Evolutionary conservation across 768 basidiomycete genomes (phyloP).

Genomic region (Tylopilus plumbeoviolaceoides): DNA sequence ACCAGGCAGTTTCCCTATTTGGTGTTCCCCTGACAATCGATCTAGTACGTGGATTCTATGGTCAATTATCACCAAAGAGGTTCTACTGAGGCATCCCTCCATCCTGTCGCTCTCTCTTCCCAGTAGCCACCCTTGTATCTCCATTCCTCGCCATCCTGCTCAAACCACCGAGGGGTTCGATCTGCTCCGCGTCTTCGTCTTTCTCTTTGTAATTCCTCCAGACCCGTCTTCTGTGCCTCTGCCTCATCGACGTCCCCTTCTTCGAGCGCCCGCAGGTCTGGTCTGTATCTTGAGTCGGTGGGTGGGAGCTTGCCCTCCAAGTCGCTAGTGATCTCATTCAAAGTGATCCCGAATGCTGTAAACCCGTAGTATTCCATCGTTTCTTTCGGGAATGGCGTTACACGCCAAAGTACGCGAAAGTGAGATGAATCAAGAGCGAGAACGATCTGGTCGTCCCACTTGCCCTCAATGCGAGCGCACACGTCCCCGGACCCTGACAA

Average conservation of each 20-base stretch:
- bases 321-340: slow-evolving; percentile 76
- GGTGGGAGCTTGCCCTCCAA: slow-evolving; percentile 61
- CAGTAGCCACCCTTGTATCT: slow-evolving; percentile 77
- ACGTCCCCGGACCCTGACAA: slow-evolving; percentile 50
- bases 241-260: slow-evolving; percentile 68
- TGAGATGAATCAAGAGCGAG: slow-evolving; percentile 63
- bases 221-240: slow-evolving; percentile 63
- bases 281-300: slow-evolving; percentile 78
- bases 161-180: slow-evolving; percentile 70
- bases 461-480: slow-evolving; percentile 71
- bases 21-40: not conserved
- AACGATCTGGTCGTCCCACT: slow-evolving; percentile 84
- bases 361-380: slow-evolving; percentile 76
- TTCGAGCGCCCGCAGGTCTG: slow-evolving; percentile 81
- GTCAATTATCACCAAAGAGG: slow-evolving; percentile 77
- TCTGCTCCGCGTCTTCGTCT: slow-evolving; percentile 61
- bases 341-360: slow-evolving; percentile 70
- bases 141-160: slow-evolving; percentile 67
- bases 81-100: slow-evolving; percentile 48
- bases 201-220: slow-evolving; percentile 76
- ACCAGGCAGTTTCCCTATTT: not conserved
- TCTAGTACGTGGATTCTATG: too few relatives aligned
- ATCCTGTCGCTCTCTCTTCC: slow-evolving; percentile 65
- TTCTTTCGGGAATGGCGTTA: slow-evolving; percentile 68
- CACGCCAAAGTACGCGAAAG: slow-evolving; percentile 76